Evolutionary conservation across 2,329 filamentous ascomycete species (phyloP), one percentile per base, ranked within the genome.

Genomic region (Pyricularia sp.): DNA sequence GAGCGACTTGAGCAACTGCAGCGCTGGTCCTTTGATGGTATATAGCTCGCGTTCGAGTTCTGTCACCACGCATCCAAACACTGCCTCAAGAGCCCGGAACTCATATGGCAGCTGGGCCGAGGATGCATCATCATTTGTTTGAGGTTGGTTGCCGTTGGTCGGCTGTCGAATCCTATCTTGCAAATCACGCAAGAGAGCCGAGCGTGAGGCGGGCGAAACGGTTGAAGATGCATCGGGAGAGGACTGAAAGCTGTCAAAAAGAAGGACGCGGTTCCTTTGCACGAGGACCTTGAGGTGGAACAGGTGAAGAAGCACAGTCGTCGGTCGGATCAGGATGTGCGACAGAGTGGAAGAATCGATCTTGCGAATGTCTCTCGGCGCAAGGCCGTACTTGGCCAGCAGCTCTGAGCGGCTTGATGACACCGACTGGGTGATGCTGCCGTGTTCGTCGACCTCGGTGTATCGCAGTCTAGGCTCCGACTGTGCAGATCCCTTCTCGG

Each of bases 391-490:
- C 85, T 95, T 97, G 68, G 93, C 93, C 78, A 97, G 98, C 64
- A 99, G 84, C 81, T 99, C 95, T 75, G 89, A 95, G 84, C 98
- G 99, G 81, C 95, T 96, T 79, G 97, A 98, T 79, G 93, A 93
- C 76, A 96, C 96, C 25, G 96, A 91, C 70, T 97, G 83, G 26
- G 94, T 96, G 31, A 97, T 93, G 74, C 95, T 91, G 59, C 95
- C 95, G 75, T 92, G 88, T 77, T 94, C 93, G 75, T 98, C 93
- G 70, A 98, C 92, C 79, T 99, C 95, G 0, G 95, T 98, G 77
- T 95, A 99, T 68, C 95, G 87, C 73, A 99, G 83, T 70, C 93
- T 90, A 33, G 94, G 87, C 78, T 97, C 93, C 69, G 94, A 90
- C 30, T 91, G 89, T 3, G 92, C 90, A 63, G 59, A 28, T 26